Conservation (phyloP, 1,139 yeast genomes). For the Hanseniaspora gamundiae region DNA sequence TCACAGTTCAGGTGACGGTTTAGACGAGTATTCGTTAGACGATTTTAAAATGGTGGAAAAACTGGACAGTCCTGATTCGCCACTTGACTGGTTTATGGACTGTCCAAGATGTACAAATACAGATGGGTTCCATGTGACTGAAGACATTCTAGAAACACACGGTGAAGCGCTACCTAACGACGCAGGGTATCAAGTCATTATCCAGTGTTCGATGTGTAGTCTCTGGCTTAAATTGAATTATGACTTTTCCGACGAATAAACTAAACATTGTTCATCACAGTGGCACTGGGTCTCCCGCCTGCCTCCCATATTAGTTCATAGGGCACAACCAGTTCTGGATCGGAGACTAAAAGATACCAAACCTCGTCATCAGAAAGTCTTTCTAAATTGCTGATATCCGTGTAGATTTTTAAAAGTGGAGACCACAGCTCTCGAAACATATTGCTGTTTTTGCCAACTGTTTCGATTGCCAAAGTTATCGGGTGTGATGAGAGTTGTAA, state of each 20-base stretch:
- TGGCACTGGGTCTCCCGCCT: not conserved
- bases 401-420: not conserved
- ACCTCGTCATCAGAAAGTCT: not conserved
- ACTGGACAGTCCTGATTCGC: slow-evolving; percentile 20
- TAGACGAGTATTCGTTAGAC: slow-evolving; percentile 53
- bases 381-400: not conserved
- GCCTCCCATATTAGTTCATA: not conserved
- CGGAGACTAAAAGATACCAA: not conserved
- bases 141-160: slow-evolving; percentile 44
- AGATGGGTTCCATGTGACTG: slow-evolving; percentile 46
- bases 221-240: slow-evolving; percentile 67
- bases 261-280: not conserved
- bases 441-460: not conserved
- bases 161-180: slow-evolving; percentile 21
- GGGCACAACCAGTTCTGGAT: not conserved
- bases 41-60: slow-evolving; percentile 34
- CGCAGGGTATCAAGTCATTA: slow-evolving; percentile 54
- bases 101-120: slow-evolving; percentile 65
- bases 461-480: not conserved
- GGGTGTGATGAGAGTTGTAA: not conserved
- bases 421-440: not conserved
- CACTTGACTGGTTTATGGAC: slow-evolving; percentile 27
- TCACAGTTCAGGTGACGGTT: slow-evolving; percentile 46
- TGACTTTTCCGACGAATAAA: slow-evolving; percentile 27
- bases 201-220: slow-evolving; percentile 75